Evolutionary conservation across 2,329 filamentous ascomycete genomes (phyloP), one percentile per base, ranked within the genome.

Genomic region (Colletotrichum somersetense): DNA sequence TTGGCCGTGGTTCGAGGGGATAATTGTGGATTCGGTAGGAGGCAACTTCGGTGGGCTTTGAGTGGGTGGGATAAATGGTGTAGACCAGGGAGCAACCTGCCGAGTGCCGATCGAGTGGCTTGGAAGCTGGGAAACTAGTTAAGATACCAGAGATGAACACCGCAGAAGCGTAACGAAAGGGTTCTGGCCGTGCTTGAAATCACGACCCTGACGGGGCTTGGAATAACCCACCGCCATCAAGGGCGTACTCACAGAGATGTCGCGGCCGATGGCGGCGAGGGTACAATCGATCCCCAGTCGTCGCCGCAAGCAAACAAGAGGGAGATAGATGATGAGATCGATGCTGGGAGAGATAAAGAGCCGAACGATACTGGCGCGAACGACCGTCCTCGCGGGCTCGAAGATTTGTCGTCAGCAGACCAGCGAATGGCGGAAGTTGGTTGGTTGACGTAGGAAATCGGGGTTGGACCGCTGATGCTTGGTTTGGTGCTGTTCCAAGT

Each of bases 371-470:
- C 55, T 70, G 66, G 55, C 53, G 48, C 70, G 58, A 56, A 48
- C 59, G 53, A 67, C 66, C 38, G 66, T 70, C 55, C 48, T 61
- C 57, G 66, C 70, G 53, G 46, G 38, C 23, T 64, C 53, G 42
- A 38, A 26, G 62, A 38, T 64, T 56, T 65, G 59, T 72, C 70
- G 70, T 72, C 66, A 72, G 70, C 70, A 65, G 66, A 61, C 42
- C 70, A 50, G 66, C n/a, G 40, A 55, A 48, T 38, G 61, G 40
- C 30, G 59, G 48, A 61, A 70, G 59, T 59, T 61, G 70, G 70
- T 70, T 69, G 66, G 66, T 65, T 18, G 66, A 48, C 57, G 52
- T 44, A 63, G 30, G 30, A 63, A 63, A 53, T 63, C 55, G 44
- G 48, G 23, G n/a, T 35, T n/a, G 50, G 56, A 23, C 40, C 33